Conservation (phyloP, 106 monocot species). For the Platanthera guangdongensis region DNA sequence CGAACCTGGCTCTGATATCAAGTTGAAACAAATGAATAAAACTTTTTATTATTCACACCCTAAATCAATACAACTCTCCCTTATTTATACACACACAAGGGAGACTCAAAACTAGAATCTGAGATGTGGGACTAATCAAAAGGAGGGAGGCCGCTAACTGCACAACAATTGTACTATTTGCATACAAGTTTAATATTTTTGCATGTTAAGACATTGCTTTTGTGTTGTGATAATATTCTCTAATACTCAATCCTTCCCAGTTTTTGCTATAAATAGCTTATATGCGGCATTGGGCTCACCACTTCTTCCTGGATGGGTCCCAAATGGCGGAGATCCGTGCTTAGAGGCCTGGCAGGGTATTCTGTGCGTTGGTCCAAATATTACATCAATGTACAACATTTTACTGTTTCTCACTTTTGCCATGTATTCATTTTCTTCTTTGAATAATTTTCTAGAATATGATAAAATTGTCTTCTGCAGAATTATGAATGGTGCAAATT, state of each 20-base stretch:
- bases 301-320: constrained; percentile 77
- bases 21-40: too few relatives aligned
- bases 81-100: too few relatives aligned
- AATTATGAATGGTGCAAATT: constrained; percentile 76
- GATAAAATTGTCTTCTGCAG: constrained; percentile 23
- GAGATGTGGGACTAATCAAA: too few relatives aligned
- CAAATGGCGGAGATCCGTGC: constrained; percentile 90
- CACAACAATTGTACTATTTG: too few relatives aligned
- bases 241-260: constrained; percentile 19
- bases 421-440: background rate
- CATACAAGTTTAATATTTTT: background rate
- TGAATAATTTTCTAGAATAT: constrained; percentile 2
- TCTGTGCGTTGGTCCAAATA: constrained; percentile 65
- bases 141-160: too few relatives aligned
- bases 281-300: constrained; percentile 78
- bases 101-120: too few relatives aligned
- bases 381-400: constrained; percentile 69
- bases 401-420: background rate
- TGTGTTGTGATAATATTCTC: background rate
- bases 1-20: too few relatives aligned
- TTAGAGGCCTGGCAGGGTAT: constrained; percentile 80
- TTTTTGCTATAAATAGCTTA: constrained; percentile 85
- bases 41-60: too few relatives aligned
- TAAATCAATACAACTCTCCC: too few relatives aligned
- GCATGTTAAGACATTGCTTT: background rate